A percentile compares a stretch with the other conserved stretches of the same genome.
These are phyloP conservation scores for Bruguiera hainesii DNA, from an alignment of 441 rosid species.

Conservation along the genomic window DNA sequence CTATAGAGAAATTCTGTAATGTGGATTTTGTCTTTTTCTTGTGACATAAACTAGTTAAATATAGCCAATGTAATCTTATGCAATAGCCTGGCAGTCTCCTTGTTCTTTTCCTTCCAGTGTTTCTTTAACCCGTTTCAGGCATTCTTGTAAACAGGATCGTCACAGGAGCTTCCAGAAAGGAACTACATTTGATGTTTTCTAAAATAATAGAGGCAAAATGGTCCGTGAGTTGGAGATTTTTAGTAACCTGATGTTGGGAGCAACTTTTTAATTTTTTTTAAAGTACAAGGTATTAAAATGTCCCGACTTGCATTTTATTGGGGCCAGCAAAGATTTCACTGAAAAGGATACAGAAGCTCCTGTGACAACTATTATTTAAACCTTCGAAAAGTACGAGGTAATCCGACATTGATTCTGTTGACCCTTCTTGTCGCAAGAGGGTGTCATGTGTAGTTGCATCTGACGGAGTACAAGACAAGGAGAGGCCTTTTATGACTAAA, in stretches of 20 bases:
- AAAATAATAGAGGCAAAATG: slow-evolving; percentile 5
- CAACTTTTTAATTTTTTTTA: neutral
- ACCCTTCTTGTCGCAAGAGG: slow-evolving; percentile 3
- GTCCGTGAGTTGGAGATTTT: neutral
- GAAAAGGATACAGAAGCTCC: slow-evolving; percentile 28
- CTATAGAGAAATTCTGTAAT: slow-evolving; percentile 20
- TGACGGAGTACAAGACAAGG: slow-evolving; percentile 26
- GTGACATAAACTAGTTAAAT: slow-evolving; percentile 30
- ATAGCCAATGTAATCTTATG: slow-evolving; percentile 22
- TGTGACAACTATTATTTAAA: neutral
- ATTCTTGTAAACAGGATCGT: slow-evolving; percentile 8
- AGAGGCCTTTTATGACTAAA: slow-evolving; percentile 13
- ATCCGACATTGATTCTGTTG: slow-evolving; percentile 31
- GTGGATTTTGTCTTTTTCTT: slow-evolving; percentile 29
- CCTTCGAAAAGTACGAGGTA: slow-evolving; percentile 29
- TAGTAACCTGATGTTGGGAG: neutral
- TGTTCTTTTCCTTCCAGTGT: neutral
- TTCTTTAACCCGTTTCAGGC: slow-evolving; percentile 15
- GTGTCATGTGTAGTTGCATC: neutral
- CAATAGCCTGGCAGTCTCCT: slow-evolving; percentile 8
- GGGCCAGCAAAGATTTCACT: slow-evolving; percentile 21
- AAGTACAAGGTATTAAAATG: neutral
- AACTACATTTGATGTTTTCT: neutral
- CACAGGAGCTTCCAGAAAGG: slow-evolving; percentile 19
- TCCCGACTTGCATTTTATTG: slow-evolving; percentile 7